phyloP scores from a whole-genome alignment of 805 yeast species.

The Candida railenensis region DNA sequence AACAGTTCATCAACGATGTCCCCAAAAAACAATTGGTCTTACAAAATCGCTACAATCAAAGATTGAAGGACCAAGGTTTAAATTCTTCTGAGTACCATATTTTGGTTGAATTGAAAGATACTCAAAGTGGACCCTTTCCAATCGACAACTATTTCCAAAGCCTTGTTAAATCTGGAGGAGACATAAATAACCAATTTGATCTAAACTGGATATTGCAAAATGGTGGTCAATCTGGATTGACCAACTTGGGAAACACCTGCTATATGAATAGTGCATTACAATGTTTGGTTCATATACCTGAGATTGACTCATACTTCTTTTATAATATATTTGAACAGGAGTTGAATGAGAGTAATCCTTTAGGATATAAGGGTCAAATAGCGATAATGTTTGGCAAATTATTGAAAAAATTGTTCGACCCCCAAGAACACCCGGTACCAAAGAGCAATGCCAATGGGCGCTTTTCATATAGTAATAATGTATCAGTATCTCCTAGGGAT shows the following conservation, averaged over 20 bases:
- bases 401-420: conserved; percentile 56
- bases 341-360: conserved; percentile 72
- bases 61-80: conserved; percentile 32
- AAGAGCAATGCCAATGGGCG: conserved; percentile 7
- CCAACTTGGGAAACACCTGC: conserved; percentile 85
- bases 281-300: conserved; percentile 84
- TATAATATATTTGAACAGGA: conserved; percentile 61
- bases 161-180: conserved; percentile 1
- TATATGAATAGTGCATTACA: conserved; percentile 95
- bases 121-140: conserved; percentile 17
- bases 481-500: conserved; percentile 59
- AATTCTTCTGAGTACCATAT: conserved; percentile 22
- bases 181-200: not conserved
- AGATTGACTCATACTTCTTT: conserved; percentile 71
- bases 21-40: conserved; percentile 27
- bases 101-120: conserved; percentile 23
- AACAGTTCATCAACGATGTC: conserved; percentile 28
- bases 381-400: conserved; percentile 74
- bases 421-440: conserved; percentile 1
- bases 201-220: conserved; percentile 1
- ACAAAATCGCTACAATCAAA: conserved; percentile 18
- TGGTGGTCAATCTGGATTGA: conserved; percentile 56
- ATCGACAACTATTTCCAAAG: conserved; percentile 18
- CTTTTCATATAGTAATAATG: not conserved
- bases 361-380: conserved; percentile 81